phyloP scores from a whole-genome alignment of 2,329 filamentous ascomycete species.

The Cladosporium sphaerospermum region DNA sequence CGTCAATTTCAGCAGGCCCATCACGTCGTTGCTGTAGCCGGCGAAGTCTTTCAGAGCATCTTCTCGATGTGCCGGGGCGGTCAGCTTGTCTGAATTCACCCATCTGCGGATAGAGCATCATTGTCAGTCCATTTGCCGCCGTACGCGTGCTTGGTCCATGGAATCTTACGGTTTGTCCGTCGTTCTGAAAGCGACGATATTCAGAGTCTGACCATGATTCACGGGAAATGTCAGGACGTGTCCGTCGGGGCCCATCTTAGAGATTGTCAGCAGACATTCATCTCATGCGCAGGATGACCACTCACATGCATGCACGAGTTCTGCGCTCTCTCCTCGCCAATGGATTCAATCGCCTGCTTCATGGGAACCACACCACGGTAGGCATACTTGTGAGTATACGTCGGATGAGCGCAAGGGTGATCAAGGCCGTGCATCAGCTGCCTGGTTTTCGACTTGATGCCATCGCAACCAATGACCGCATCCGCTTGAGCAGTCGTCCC shows the following conservation, averaged over 20 bases:
- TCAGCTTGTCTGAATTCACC: conserved; percentile 19
- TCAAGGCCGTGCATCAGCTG: conserved; percentile 22
- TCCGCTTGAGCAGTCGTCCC: conserved; percentile 25
- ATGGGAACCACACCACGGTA: conserved; percentile 59
- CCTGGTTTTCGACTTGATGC: conserved; percentile 45
- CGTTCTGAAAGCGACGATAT: conserved; percentile 47
- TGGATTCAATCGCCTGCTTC: conserved; percentile 23
- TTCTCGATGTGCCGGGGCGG: conserved; percentile 31
- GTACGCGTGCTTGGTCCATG: background rate
- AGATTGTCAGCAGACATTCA: conserved; percentile 15
- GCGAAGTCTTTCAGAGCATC: conserved; percentile 38
- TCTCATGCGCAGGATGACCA: background rate
- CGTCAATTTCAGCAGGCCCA: conserved; percentile 33
- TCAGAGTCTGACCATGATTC: conserved; percentile 50
- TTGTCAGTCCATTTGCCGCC: background rate
- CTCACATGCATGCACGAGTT: conserved; percentile 18
- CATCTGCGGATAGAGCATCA: background rate
- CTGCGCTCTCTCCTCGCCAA: conserved; percentile 24
- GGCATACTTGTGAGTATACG: conserved; percentile 54
- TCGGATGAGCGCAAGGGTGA: conserved; percentile 40
- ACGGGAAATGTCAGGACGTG: conserved; percentile 60
- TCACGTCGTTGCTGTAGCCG: conserved; percentile 37
- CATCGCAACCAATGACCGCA: conserved; percentile 23
- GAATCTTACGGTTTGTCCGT: conserved; percentile 17
- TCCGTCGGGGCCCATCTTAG: conserved; percentile 43